Percentiles rank a stretch among this genome's conserved stretches.
phyloP scores from a whole-genome alignment of 1,139 yeast species.

The Blastobotrys elegans region DNA sequence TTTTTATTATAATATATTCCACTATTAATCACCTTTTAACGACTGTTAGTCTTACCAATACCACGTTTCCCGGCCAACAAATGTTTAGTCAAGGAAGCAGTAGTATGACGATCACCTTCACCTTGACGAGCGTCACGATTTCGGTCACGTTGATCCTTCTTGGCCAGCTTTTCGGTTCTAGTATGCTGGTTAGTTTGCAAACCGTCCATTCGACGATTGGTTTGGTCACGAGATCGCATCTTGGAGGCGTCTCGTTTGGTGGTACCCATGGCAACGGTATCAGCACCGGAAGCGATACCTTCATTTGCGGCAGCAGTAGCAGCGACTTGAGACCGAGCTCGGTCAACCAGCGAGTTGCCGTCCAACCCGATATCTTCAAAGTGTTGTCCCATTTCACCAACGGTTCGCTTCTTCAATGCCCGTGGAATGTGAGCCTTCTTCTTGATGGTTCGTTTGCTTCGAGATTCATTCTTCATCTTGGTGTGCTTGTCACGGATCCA shows the following conservation, averaged over 20 bases:
- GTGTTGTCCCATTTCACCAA: conserved; percentile 78
- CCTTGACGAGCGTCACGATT: conserved; percentile 90
- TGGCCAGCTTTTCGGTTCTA: conserved; percentile 83
- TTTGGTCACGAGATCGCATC: conserved; percentile 52
- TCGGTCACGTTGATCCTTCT: conserved; percentile 89
- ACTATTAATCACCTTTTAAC: conserved; percentile 36
- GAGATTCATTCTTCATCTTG: conserved; percentile 83
- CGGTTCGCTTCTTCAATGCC: conserved; percentile 73
- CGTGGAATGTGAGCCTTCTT: conserved; percentile 93
- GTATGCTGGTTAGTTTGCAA: conserved; percentile 55
- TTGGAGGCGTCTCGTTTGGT: conserved; percentile 31
- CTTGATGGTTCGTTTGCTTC: conserved; percentile 81
- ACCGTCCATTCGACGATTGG: conserved; percentile 85
- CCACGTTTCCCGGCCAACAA: conserved; percentile 95
- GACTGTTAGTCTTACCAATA: conserved; percentile 66
- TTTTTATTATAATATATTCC: neutral
- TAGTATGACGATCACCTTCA: conserved; percentile 90
- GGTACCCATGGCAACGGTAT: conserved; percentile 50
- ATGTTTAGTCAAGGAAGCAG: conserved; percentile 87
- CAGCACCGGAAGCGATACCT: conserved; percentile 68
- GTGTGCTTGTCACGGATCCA: conserved; percentile 97
- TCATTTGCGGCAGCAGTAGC: conserved; percentile 55
- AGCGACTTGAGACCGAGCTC: conserved; percentile 39
- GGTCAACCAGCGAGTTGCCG: conserved; percentile 49
- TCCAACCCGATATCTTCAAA: conserved; percentile 90